Conservation (phyloP, 805 yeast species). For the Lipomyces sp. region DNA sequence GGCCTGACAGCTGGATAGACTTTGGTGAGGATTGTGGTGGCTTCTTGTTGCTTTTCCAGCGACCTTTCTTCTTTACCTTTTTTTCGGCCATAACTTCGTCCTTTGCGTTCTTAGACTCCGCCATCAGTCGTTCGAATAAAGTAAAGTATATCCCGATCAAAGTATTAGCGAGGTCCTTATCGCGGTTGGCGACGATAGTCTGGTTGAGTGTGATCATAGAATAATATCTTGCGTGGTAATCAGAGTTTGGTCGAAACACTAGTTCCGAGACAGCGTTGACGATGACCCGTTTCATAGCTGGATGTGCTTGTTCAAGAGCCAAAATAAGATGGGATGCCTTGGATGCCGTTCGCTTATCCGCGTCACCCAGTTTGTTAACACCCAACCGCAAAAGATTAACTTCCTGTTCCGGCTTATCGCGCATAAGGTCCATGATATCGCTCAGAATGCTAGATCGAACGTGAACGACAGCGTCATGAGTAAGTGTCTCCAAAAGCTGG, state of each 20-base stretch:
- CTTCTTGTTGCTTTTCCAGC: conserved; percentile 61
- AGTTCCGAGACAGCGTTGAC: conserved; percentile 81
- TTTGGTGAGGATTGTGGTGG: conserved; percentile 38
- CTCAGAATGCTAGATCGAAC: conserved; percentile 78
- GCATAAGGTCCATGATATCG: conserved; percentile 78
- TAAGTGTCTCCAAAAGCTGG: conserved; percentile 72
- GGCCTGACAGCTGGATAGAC: conserved; percentile 6
- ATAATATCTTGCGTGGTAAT: conserved; percentile 87
- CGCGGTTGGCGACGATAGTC: conserved; percentile 80
- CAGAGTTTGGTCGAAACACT: conserved; percentile 70
- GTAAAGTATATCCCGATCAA: conserved; percentile 84
- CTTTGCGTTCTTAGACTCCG: conserved; percentile 62
- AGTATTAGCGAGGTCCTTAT: conserved; percentile 78
- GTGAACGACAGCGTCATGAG: conserved; percentile 90
- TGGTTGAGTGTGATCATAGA: conserved; percentile 88
- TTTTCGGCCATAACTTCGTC: conserved; percentile 49
- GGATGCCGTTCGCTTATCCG: conserved; percentile 86
- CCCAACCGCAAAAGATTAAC: conserved; percentile 85
- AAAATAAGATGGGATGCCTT: conserved; percentile 81
- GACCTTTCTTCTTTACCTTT: conserved; percentile 60
- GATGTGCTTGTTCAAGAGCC: conserved; percentile 86
- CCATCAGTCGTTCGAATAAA: conserved; percentile 79
- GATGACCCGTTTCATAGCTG: conserved; percentile 88
- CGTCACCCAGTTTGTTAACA: conserved; percentile 92
- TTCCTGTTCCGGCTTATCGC: conserved; percentile 94